These are phyloP conservation scores for Eucalyptus pauciflora DNA, from an alignment of 345 rosid species.

Conservation along the genomic window DNA sequence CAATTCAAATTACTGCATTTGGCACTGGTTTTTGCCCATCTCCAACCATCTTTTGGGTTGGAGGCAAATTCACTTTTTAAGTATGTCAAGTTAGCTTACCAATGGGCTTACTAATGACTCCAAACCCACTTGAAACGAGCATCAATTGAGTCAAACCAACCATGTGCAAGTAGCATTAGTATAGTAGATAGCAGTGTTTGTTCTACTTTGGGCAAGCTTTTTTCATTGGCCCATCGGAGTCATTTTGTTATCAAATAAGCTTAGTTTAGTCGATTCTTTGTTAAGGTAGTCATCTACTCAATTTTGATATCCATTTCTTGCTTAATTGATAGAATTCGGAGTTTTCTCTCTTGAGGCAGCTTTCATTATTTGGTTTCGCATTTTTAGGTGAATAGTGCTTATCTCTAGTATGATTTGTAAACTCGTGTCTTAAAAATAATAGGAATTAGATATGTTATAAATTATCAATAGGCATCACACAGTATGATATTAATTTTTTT, in stretches of 20 bases:
- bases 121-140: neutral
- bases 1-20: neutral
- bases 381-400: neutral
- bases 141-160: neutral
- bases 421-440: neutral
- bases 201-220: neutral
- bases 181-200: neutral
- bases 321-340: neutral
- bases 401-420: neutral
- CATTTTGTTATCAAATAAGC: neutral
- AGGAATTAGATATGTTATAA: neutral
- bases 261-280: neutral
- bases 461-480: neutral
- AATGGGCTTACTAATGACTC: neutral
- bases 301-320: neutral
- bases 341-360: neutral
- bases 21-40: neutral
- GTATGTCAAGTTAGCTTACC: neutral
- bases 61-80: neutral
- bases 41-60: neutral
- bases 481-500: neutral
- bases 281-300: neutral
- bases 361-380: neutral
- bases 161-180: neutral
- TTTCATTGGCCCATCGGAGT: neutral